Percentiles rank a stretch among this genome's conserved stretches.
Conservation (phyloP, 441 rosid genomes). For the Populus hybrid region DNA sequence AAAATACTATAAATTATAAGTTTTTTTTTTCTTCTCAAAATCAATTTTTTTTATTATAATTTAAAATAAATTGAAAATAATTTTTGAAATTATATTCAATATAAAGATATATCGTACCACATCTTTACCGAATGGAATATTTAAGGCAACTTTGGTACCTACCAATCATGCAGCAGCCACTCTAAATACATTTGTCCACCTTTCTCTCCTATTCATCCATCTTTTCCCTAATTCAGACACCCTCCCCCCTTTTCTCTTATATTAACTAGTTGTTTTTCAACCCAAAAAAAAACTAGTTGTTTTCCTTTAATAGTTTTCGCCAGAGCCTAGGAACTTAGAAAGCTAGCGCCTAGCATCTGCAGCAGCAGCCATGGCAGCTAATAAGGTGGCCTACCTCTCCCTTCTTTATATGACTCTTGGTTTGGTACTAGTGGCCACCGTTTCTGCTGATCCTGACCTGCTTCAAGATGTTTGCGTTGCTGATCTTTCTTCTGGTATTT, state of each 20-base stretch:
- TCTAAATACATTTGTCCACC: neutral
- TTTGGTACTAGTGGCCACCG: conserved; percentile 11
- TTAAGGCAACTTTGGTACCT: neutral
- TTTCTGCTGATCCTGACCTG: conserved; percentile 46
- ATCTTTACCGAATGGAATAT: too few relatives aligned
- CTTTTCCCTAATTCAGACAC: neutral
- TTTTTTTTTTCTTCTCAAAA: too few relatives aligned
- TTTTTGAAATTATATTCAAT: neutral
- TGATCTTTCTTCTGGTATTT: conserved; percentile 36
- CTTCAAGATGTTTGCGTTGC: conserved; percentile 69
- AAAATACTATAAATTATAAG: neutral
- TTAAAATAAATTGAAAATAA: too few relatives aligned
- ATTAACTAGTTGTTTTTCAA: neutral
- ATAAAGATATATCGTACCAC: neutral
- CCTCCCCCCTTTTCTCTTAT: neutral
- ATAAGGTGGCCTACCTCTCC: neutral
- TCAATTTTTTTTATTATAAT: too few relatives aligned
- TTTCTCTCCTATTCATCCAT: neutral
- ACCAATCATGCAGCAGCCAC: neutral
- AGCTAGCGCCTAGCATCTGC: neutral
- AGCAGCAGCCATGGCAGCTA: conserved; percentile 13
- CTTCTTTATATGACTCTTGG: conserved; percentile 21
- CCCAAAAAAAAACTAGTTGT: neutral
- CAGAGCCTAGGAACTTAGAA: neutral
- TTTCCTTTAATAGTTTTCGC: neutral